Evolutionary conservation across 768 basidiomycete genomes (phyloP).

Genomic region (Agaricus blazei): DNA sequence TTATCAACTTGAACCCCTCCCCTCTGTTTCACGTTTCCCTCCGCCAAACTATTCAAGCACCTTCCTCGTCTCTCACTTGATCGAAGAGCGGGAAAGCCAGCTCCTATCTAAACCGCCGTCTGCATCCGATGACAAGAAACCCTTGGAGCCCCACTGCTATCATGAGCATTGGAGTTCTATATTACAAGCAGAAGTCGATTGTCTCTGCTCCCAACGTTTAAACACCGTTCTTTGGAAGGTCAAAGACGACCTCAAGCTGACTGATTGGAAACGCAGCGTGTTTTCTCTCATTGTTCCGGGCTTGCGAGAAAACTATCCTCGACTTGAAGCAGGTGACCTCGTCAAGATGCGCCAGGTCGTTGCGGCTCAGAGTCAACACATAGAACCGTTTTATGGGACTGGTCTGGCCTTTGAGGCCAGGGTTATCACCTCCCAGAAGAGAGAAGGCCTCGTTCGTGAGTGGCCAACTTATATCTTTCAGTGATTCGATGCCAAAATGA

Average conservation of each 20-base stretch:
- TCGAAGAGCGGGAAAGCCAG: conserved; percentile 19
- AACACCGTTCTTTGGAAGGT: conserved; percentile 22
- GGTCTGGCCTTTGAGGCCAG: conserved; percentile 41
- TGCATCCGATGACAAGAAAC: neutral
- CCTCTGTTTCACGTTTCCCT: conserved; percentile 39
- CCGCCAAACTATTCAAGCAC: conserved; percentile 32
- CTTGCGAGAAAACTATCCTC: conserved; percentile 23
- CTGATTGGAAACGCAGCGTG: neutral
- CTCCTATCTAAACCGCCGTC: conserved; percentile 11
- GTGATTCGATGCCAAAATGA: neutral
- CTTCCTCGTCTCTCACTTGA: conserved; percentile 33
- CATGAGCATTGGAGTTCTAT: conserved; percentile 7
- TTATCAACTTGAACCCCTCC: conserved; percentile 36
- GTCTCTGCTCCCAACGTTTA: conserved; percentile 14
- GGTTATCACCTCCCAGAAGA: conserved; percentile 35
- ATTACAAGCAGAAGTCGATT: conserved; percentile 6
- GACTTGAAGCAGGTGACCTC: conserved; percentile 32
- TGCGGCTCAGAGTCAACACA: conserved; percentile 6
- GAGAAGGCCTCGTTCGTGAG: conserved; percentile 44
- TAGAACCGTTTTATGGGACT: conserved; percentile 20
- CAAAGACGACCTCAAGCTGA: neutral
- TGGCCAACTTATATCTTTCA: conserved; percentile 8
- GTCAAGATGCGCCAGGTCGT: conserved; percentile 31
- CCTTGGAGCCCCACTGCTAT: neutral
- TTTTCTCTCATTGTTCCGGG: conserved; percentile 4